phyloP scores from a whole-genome alignment of 139 green algal species.

The Nannochloris sp. region DNA sequence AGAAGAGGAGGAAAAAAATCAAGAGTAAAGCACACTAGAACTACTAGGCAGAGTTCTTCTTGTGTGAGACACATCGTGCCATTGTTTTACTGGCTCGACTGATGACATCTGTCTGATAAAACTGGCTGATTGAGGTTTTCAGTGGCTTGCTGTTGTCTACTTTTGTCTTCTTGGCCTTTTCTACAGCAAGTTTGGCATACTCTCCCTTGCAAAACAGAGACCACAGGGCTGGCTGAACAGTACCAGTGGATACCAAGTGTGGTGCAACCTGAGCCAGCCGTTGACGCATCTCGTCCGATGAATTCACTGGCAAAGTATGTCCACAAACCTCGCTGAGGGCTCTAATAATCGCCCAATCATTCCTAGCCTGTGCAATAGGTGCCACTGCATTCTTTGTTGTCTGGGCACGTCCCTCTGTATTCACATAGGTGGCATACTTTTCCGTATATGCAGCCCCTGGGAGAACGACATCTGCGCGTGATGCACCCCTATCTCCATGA shows the following conservation, averaged over 20 bases:
- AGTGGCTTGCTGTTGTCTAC: slow-evolving; percentile 34
- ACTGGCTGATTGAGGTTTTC: slow-evolving; percentile 67
- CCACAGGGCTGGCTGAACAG: slow-evolving; percentile 68
- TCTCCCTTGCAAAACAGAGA: slow-evolving; percentile 64
- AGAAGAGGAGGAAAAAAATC: background rate
- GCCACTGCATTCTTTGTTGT: slow-evolving; percentile 71
- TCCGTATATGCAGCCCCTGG: slow-evolving; percentile 85
- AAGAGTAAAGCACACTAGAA: background rate
- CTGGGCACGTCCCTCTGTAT: slow-evolving; percentile 91
- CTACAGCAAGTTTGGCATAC: slow-evolving; percentile 53
- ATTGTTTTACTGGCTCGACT: slow-evolving; percentile 81
- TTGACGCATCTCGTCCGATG: slow-evolving; percentile 46
- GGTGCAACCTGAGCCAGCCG: slow-evolving; percentile 76
- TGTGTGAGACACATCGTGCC: slow-evolving; percentile 74
- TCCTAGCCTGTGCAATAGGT: slow-evolving; percentile 60
- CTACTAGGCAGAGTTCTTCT: background rate
- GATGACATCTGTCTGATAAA: slow-evolving; percentile 97
- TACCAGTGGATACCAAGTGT: slow-evolving; percentile 52
- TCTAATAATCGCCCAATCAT: slow-evolving; percentile 92
- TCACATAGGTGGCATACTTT: slow-evolving; percentile 81
- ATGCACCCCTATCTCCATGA: slow-evolving; percentile 87
- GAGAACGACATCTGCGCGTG: slow-evolving; percentile 85
- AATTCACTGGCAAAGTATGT: slow-evolving; percentile 78
- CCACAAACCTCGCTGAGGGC: slow-evolving; percentile 76
- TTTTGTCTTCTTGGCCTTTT: slow-evolving; percentile 12